Evolutionary conservation across 805 yeast genomes (phyloP).

Genomic region (Cephaloascus fragrans): DNA sequence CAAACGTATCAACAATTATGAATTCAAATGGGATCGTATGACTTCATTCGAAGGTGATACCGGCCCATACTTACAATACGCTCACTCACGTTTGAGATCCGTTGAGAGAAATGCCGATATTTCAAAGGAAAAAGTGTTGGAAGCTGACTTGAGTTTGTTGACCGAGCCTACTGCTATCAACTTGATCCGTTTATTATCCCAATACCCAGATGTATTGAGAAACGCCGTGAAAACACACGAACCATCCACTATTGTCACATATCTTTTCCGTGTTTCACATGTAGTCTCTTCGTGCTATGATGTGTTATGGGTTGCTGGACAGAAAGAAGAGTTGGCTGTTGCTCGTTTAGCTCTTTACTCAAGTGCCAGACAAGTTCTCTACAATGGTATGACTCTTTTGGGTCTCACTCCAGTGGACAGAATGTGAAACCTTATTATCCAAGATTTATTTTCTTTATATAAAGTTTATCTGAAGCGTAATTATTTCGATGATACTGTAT

Average conservation of each 20-base stretch:
- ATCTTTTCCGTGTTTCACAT: constrained; percentile 85
- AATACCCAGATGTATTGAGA: constrained; percentile 84
- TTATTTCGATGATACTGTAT: too few relatives aligned
- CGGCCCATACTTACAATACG: constrained; percentile 97
- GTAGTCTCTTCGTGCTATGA: constrained; percentile 95
- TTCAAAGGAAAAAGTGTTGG: constrained; percentile 26
- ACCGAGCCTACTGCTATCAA: constrained; percentile 62
- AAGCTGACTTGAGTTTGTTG: constrained; percentile 52
- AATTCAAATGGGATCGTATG: constrained; percentile 98
- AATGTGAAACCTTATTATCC: constrained; percentile 76
- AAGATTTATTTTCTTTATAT: too few relatives aligned
- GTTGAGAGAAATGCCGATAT: constrained; percentile 76
- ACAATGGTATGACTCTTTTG: constrained; percentile 81
- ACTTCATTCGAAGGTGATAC: constrained; percentile 98
- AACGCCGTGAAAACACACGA: constrained; percentile 78
- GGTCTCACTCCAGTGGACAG: constrained; percentile 98
- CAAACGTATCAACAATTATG: constrained; percentile 92
- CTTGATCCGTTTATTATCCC: constrained; percentile 70
- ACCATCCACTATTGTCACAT: constrained; percentile 91
- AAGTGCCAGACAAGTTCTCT: constrained; percentile 81
- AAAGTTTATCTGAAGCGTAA: too few relatives aligned
- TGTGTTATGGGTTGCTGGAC: constrained; percentile 94
- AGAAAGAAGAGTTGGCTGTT: constrained; percentile 71
- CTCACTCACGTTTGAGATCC: constrained; percentile 93
- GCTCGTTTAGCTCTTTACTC: constrained; percentile 90